Evolutionary conservation across 1,139 yeast species (phyloP).

Genomic region (Waltiozyma sp.): DNA sequence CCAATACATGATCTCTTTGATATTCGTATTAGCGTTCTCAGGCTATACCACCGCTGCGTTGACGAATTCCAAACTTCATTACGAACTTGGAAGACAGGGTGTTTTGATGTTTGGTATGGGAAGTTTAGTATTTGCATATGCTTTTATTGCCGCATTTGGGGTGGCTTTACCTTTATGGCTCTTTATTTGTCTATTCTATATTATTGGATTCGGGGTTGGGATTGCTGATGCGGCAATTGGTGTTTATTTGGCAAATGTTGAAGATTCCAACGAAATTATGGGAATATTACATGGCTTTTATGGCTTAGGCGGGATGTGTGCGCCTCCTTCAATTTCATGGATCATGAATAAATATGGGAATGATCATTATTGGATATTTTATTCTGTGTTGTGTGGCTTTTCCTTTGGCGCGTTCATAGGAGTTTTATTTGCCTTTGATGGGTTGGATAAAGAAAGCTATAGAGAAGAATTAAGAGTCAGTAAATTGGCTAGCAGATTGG

Average conservation of each 20-base stretch:
- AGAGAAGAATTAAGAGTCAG: conserved; percentile 3
- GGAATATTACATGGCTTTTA: conserved; percentile 60
- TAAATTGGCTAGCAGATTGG: conserved; percentile 17
- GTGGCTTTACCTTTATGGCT: conserved; percentile 25
- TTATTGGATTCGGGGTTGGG: conserved; percentile 52
- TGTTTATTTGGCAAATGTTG: conserved; percentile 46
- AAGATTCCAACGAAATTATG: conserved; percentile 48
- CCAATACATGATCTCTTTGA: conserved; percentile 25
- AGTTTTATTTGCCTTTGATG: conserved; percentile 1
- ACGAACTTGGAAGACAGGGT: conserved; percentile 20
- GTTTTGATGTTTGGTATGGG: conserved; percentile 14
- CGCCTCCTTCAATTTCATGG: conserved; percentile 48
- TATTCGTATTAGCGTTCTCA: conserved; percentile 24
- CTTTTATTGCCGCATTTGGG: conserved; percentile 4
- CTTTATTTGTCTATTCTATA: conserved; percentile 20
- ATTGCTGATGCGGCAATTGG: conserved; percentile 49
- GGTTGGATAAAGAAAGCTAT: conserved; percentile 28
- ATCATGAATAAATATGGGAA: conserved; percentile 24
- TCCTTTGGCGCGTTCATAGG: neutral
- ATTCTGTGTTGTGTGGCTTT: conserved; percentile 1
- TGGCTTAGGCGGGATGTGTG: conserved; percentile 57
- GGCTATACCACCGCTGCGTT: conserved; percentile 27
- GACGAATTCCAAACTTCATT: conserved; percentile 19
- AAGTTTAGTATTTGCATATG: conserved; percentile 10
- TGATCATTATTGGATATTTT: conserved; percentile 6